Percentiles rank a stretch among this genome's conserved stretches.
Conservation (phyloP, 1,284 basidiomycete species). For the Cryptococcus depauperatus region DNA sequence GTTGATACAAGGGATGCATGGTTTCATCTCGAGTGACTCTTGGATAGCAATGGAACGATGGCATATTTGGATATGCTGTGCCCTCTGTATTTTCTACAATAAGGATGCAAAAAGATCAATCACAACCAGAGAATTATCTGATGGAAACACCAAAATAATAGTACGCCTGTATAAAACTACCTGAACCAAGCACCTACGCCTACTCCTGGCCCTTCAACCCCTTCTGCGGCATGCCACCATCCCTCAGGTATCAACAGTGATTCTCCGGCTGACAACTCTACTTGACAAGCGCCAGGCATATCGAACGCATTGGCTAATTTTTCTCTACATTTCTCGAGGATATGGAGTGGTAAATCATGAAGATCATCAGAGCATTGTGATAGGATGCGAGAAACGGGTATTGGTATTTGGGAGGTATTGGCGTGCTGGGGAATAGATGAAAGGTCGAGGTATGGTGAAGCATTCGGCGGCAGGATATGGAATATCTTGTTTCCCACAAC, state of each 20-base stretch:
- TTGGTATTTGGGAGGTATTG: slow-evolving; percentile 32
- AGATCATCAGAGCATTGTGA: slow-evolving; percentile 2
- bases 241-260: slow-evolving; percentile 38
- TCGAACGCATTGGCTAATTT: slow-evolving; percentile 18
- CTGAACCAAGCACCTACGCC: slow-evolving; percentile 41
- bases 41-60: neutral
- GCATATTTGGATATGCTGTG: neutral
- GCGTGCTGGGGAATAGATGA: slow-evolving; percentile 19
- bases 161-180: slow-evolving; percentile 9
- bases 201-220: slow-evolving; percentile 22
- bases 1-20: neutral
- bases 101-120: neutral
- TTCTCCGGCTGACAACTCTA: slow-evolving; percentile 26
- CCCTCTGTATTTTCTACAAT: neutral
- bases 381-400: slow-evolving; percentile 25
- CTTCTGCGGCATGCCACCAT: slow-evolving; percentile 41
- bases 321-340: slow-evolving; percentile 8
- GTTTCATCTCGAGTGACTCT: neutral
- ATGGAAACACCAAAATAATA: neutral
- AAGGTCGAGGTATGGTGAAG: slow-evolving; percentile 17
- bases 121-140: too few relatives aligned
- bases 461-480: slow-evolving; percentile 30
- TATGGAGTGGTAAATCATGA: slow-evolving; percentile 13
- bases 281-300: slow-evolving; percentile 25
- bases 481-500: slow-evolving; percentile 36